Conservation (phyloP, 805 yeast genomes). For the Monosporozyma solicola region DNA sequence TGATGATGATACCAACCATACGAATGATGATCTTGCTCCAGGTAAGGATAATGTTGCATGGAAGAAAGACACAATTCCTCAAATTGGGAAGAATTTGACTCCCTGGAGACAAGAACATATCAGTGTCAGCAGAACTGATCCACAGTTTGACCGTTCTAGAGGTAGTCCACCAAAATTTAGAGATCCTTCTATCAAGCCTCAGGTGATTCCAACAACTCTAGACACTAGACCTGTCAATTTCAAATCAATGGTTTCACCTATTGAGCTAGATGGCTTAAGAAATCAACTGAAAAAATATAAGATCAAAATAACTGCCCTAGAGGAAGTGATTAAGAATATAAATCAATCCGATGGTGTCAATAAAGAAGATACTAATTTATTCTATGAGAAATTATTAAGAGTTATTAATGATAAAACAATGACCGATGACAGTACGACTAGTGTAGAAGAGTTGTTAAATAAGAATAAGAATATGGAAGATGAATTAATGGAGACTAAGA, state of each 20-base stretch:
- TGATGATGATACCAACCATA: not conserved
- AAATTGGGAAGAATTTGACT: not conserved
- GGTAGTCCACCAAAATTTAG: not conserved
- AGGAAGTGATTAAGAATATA: slow-evolving; percentile 24
- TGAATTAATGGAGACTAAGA: slow-evolving; percentile 1
- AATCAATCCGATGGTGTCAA: slow-evolving; percentile 5
- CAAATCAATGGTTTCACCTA: not conserved
- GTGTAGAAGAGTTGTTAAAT: not conserved
- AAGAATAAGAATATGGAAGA: slow-evolving; percentile 9
- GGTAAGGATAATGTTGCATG: not conserved
- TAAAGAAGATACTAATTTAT: slow-evolving; percentile 5
- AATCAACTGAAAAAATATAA: slow-evolving; percentile 36
- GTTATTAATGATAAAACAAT: slow-evolving; percentile 15
- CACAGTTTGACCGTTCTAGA: not conserved
- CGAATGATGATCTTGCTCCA: not conserved
- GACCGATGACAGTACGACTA: not conserved
- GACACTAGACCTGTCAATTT: not conserved
- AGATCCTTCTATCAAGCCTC: not conserved
- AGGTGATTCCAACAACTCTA: not conserved
- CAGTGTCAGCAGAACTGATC: not conserved
- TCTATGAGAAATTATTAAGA: slow-evolving; percentile 15
- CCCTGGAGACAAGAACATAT: not conserved
- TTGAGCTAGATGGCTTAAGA: slow-evolving; percentile 16
- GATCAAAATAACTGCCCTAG: slow-evolving; percentile 28
- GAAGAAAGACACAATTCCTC: not conserved